Evolutionary conservation across 495 filamentous ascomycete genomes (phyloP), one percentile per base, ranked within the genome.

Genomic region (Podospora didyma): DNA sequence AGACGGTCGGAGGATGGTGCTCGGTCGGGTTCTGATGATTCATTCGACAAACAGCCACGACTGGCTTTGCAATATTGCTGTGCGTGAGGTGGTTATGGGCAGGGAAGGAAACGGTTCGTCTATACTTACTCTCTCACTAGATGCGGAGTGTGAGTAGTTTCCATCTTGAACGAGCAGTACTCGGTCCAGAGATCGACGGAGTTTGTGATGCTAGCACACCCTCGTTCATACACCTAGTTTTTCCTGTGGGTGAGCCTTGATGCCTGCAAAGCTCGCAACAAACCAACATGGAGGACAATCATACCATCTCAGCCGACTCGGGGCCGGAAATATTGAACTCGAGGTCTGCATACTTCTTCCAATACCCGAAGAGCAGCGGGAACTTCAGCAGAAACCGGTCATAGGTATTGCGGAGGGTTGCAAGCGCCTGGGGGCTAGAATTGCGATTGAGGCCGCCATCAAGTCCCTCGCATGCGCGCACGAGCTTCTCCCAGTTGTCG

Each of bases 41-140:
- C 57, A 53, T 57, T 60, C 62, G 71, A 56, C 68, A 61, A 56
- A 58, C 58, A 58, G 64, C 62, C 53, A 61, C 48, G 54, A 54
- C 57, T 45, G 60, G 51, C 60, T 54, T 56, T 54, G 68, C 58
- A 67, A 62, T 50, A 56, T 65, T 68, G 63, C 71, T 76, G 70
- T 58, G 67, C 59, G 65, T 64, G 70, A 69, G 62, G 61, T 66
- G 70, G 79, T 82, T 78, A 81, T 77, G 78, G 59, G 37, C 20
- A 52, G 82, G 84, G 82, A 86, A 87, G 82, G 80, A 89, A 90
- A 88, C 73, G 70, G 74, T 78, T 74, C 77, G 67, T 71, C 65
- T 73, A 65, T 73, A 97, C 94, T 97, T 96, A 98, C 94, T 97
- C 94, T 96, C 95, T 87, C 76, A 97, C 96, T 70, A 93, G 82